Evolutionary conservation across 768 basidiomycete genomes (phyloP), one percentile per base, ranked within the genome.

Genomic region (Tylopilus felleus): DNA sequence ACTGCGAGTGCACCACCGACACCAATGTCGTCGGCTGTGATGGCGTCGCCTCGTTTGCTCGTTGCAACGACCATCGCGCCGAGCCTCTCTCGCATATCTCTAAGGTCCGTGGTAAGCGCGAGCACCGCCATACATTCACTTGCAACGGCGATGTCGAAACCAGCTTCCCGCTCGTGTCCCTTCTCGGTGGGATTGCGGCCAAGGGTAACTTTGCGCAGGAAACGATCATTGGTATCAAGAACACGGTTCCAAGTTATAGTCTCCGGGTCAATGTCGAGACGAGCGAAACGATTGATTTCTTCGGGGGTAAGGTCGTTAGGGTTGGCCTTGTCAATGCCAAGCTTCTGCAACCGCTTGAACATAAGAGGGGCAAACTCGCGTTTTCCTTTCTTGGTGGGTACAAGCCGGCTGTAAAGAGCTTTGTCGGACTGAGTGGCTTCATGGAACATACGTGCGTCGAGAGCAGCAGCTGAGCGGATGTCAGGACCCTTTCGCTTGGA

Each of bases 181-280:
- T 92, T 77, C 71, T 99, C 96, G 7, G 95, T 95, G 8, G 86
- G 61, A 52, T 86, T 88, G 59, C 90, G 90, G n/a, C 96, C 96
- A 50, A 98, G 79, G 31, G 90, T 92, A 65, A 98, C 86, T 73
- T 89, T 93, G 53, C 96, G 90, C 60, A 99, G 77, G 81, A 95
- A 98, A 51, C 96, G 86, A 70, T 99, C 96, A 71, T 99, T 98
- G 59, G 89, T 91, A 69, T 99, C 96, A 51, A 98, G 68, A 21
- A 99, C 96, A 43, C 96, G 93, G 71, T 97, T 93, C 95, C 96
- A 98, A 49, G 95, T 98, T 60, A 99, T 92, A 22, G 93, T 96
- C 36, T 83, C 80, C 3, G 85, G 77, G 70, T 98, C 93, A 49
- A 99, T 81, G 62, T 98, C 94, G 16, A 99, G 81, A 45, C 97